Evolutionary conservation across 2,329 filamentous ascomycete species (phyloP).

Genomic region (Penicillium sp.): DNA sequence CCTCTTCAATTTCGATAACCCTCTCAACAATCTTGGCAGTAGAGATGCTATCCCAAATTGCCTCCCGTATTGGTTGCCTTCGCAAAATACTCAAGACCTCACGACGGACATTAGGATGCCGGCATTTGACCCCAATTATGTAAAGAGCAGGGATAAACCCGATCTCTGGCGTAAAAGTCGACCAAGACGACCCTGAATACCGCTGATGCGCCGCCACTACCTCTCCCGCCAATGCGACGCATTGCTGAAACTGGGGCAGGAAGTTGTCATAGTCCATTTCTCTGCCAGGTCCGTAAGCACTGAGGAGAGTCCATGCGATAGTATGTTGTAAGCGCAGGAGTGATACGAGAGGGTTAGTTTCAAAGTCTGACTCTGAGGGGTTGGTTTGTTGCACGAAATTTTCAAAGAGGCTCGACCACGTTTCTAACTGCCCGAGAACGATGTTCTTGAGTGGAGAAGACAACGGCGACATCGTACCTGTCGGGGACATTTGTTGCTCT

Average conservation of each 20-base stretch:
- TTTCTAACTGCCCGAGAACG: not conserved
- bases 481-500: not conserved
- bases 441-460: not conserved
- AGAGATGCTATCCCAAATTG: conserved; percentile 40
- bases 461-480: not conserved
- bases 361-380: not conserved
- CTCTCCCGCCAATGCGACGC: conserved; percentile 15
- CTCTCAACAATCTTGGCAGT: conserved; percentile 38
- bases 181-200: not conserved
- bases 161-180: conserved; percentile 4
- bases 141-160: not conserved
- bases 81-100: conserved; percentile 30
- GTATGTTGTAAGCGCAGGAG: conserved; percentile 41
- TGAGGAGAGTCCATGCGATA: conserved; percentile 33
- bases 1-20: conserved; percentile 45
- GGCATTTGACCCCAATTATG: conserved; percentile 35
- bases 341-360: conserved; percentile 23
- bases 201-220: conserved; percentile 7
- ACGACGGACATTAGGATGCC: conserved; percentile 40
- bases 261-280: conserved; percentile 24
- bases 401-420: not conserved
- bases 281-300: conserved; percentile 26
- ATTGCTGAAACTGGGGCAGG: conserved; percentile 22
- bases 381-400: not conserved
- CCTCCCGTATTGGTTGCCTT: conserved; percentile 33